phyloP scores from a whole-genome alignment of 2,329 filamentous ascomycete genomes.

The Reticulascus tulasneorum region DNA sequence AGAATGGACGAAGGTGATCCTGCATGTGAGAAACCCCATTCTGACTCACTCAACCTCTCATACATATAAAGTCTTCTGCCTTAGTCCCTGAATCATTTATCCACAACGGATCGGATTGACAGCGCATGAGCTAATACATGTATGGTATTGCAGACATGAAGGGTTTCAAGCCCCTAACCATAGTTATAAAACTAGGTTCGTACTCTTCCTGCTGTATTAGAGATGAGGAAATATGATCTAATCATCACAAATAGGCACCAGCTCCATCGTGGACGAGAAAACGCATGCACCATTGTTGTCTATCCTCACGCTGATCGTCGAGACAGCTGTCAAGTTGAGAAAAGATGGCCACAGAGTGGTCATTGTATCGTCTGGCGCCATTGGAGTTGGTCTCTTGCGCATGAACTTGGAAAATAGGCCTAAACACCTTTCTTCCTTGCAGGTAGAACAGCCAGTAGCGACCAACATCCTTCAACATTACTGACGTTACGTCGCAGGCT shows the following conservation, averaged over 20 bases:
- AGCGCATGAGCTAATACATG: no score
- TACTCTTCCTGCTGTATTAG: slow-evolving; percentile 7
- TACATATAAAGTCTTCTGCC: no score
- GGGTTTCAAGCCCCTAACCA: slow-evolving; percentile 60
- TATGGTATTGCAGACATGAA: slow-evolving; percentile 62
- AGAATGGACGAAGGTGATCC: no score
- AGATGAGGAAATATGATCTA: neutral
- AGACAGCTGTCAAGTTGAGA: slow-evolving; percentile 82
- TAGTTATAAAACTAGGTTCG: slow-evolving; percentile 86
- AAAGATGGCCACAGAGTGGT: slow-evolving; percentile 93
- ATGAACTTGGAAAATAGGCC: slow-evolving; percentile 87
- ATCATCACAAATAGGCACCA: slow-evolving; percentile 65
- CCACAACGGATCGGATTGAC: no score
- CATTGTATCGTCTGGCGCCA: slow-evolving; percentile 94
- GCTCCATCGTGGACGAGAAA: slow-evolving; percentile 96
- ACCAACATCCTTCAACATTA: neutral
- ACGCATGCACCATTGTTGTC: slow-evolving; percentile 91
- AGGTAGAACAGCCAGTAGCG: no score
- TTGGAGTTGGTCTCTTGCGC: slow-evolving; percentile 84
- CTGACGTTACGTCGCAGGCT: slow-evolving; percentile 46
- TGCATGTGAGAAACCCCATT: no score
- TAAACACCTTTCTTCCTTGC: slow-evolving; percentile 84
- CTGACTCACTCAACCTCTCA: no score
- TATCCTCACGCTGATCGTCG: slow-evolving; percentile 86
- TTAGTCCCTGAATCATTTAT: no score